Evolutionary conservation across 2,329 filamentous ascomycete genomes (phyloP).

Genomic region (Colletotrichum camelliae): DNA sequence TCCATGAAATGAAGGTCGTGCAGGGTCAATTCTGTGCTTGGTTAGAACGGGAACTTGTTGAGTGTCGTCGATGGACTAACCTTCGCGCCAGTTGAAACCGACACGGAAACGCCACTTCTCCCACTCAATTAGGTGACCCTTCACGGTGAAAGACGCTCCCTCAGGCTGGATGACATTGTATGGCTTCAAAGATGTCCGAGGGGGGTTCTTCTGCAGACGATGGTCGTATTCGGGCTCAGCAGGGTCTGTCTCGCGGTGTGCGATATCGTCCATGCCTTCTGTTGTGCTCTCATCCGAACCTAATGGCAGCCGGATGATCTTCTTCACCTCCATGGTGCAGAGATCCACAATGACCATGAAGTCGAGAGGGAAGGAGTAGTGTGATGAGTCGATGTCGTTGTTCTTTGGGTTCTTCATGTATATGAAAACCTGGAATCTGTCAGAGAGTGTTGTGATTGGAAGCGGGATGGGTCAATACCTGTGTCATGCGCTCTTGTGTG

Average conservation of each 20-base stretch:
- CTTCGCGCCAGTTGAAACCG: conserved; percentile 63
- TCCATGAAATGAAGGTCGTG: conserved; percentile 67
- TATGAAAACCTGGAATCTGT: not conserved
- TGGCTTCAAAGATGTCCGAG: conserved; percentile 35
- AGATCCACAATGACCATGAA: not conserved
- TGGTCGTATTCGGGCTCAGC: conserved; percentile 33
- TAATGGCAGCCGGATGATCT: not conserved
- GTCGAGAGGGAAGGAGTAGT: not conserved
- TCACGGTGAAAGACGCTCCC: conserved; percentile 35
- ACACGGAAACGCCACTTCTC: conserved; percentile 60
- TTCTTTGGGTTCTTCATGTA: not conserved
- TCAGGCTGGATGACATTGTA: conserved; percentile 42
- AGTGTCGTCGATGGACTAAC: not conserved
- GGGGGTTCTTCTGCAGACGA: conserved; percentile 26
- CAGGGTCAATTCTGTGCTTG: conserved; percentile 39
- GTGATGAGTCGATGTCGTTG: not conserved
- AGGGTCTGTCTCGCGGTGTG: not conserved
- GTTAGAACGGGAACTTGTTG: not conserved
- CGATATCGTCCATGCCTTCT: not conserved
- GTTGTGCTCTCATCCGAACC: not conserved
- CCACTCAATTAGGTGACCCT: conserved; percentile 26
- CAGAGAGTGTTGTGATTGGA: rapidly evolving
- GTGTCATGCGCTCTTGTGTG: not conserved
- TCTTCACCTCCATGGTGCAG: not conserved
- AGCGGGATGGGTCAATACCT: not conserved